These are phyloP conservation scores for Oryza glaberrima DNA, from an alignment of 176 grass and related monocot genomes.

Conservation along the genomic window DNA sequence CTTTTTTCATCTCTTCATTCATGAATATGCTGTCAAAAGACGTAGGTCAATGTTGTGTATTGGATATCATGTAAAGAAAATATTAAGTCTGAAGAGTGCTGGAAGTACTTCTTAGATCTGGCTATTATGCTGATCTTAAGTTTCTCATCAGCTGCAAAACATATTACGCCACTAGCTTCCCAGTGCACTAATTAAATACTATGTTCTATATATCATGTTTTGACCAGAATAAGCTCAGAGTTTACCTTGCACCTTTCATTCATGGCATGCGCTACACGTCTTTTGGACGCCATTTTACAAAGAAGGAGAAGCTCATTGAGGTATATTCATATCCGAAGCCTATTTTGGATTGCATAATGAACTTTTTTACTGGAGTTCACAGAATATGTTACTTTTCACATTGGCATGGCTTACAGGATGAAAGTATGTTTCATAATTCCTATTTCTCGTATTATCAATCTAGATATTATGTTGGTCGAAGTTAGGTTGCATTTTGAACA, in stretches of 20 bases:
- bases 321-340: slow-evolving; percentile 32
- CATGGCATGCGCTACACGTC: slow-evolving; percentile 86
- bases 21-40: background rate
- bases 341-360: slow-evolving; percentile 8
- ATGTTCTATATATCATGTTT: background rate
- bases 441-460: background rate
- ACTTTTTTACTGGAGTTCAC: background rate
- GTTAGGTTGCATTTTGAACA: background rate
- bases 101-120: background rate
- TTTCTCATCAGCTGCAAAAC: background rate
- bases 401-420: background rate
- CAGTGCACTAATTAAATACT: background rate
- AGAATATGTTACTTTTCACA: background rate
- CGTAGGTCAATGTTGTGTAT: background rate
- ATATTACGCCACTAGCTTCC: background rate
- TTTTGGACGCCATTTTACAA: slow-evolving; percentile 85
- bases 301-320: slow-evolving; percentile 73
- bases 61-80: background rate
- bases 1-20: background rate
- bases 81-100: background rate
- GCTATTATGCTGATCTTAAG: background rate
- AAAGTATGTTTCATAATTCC: background rate
- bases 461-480: background rate
- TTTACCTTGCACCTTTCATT: slow-evolving; percentile 77
- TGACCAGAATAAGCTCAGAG: slow-evolving; percentile 63